A percentile compares a stretch with the other conserved stretches of the same genome.
These are phyloP conservation scores for Hypoxylon lenormandii DNA, from an alignment of 495 filamentous ascomycete genomes.

Conservation along the genomic window DNA sequence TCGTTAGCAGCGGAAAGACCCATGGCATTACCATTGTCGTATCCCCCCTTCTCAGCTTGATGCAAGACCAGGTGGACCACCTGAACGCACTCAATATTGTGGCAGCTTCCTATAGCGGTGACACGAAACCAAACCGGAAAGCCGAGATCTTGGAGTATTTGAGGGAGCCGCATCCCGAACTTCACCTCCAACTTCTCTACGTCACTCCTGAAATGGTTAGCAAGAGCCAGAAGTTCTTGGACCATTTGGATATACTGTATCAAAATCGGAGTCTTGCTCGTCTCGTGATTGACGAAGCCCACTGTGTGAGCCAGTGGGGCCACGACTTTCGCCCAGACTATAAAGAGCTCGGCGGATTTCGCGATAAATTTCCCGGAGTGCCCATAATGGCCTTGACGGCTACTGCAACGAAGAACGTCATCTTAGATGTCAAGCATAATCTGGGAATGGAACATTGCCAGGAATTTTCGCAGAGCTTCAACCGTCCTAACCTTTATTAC, in stretches of 20 bases:
- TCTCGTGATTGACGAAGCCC: constrained; percentile 96
- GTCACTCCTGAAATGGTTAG: constrained; percentile 96
- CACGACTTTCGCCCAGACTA: constrained; percentile 99
- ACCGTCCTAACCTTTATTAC: constrained; percentile 90
- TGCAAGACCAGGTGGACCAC: constrained; percentile 94
- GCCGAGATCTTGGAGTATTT: constrained; percentile 71
- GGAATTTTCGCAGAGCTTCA: constrained; percentile 89
- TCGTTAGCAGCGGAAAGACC: constrained; percentile 83
- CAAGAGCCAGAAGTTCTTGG: constrained; percentile 74
- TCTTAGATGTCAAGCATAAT: constrained; percentile 87
- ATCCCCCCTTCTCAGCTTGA: constrained; percentile 92
- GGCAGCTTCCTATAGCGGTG: constrained; percentile 83
- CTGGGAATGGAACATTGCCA: constrained; percentile 81
- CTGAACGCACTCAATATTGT: constrained; percentile 77
- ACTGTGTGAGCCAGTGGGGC: constrained; percentile 99
- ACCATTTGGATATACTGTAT: constrained; percentile 72
- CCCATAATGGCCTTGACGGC: constrained; percentile 95
- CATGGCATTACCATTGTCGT: constrained; percentile 90
- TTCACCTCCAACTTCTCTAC: constrained; percentile 84
- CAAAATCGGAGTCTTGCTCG: constrained; percentile 77
- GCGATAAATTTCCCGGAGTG: constrained; percentile 75
- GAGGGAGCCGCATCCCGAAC: constrained; percentile 70
- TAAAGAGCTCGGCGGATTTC: constrained; percentile 80
- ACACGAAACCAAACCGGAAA: constrained; percentile 67
- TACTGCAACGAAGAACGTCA: constrained; percentile 92